Evolutionary conservation across 495 filamentous ascomycete genomes (phyloP).

Genomic region (Penicillium pancosmium): DNA sequence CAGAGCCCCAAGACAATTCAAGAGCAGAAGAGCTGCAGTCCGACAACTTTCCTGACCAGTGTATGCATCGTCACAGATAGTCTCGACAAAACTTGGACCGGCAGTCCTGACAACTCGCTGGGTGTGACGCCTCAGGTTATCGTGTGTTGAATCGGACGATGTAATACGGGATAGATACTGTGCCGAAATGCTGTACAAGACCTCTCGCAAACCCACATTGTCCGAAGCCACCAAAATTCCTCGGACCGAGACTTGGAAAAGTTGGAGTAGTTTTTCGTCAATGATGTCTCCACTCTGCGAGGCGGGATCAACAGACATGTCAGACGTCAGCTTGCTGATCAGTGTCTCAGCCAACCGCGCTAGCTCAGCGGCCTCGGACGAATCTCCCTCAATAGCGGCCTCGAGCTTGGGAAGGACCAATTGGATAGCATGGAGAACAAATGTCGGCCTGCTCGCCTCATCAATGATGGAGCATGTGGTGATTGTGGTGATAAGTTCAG

Average conservation of each 20-base stretch:
- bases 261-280: conserved; percentile 85
- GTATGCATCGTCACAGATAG: conserved; percentile 92
- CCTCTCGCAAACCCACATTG: conserved; percentile 71
- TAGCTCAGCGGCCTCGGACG: conserved; percentile 68
- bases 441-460: conserved; percentile 63
- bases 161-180: conserved; percentile 78
- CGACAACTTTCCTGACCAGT: conserved; percentile 78
- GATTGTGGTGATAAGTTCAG: conserved; percentile 76
- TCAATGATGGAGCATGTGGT: conserved; percentile 76
- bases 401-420: conserved; percentile 85
- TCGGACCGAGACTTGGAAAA: conserved; percentile 81
- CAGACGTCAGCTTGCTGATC: conserved; percentile 70
- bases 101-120: conserved; percentile 74
- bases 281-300: conserved; percentile 68
- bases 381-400: conserved; percentile 62
- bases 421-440: conserved; percentile 84
- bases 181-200: conserved; percentile 87
- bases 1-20: conserved; percentile 69
- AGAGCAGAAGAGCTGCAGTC: conserved; percentile 77
- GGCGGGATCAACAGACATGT: conserved; percentile 41
- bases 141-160: conserved; percentile 39
- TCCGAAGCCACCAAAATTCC: conserved; percentile 72
- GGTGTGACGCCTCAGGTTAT: conserved; percentile 58
- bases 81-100: conserved; percentile 78
- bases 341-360: conserved; percentile 76